phyloP scores from a whole-genome alignment of 2,329 filamentous ascomycete genomes.

The Raffaelea arxii region DNA sequence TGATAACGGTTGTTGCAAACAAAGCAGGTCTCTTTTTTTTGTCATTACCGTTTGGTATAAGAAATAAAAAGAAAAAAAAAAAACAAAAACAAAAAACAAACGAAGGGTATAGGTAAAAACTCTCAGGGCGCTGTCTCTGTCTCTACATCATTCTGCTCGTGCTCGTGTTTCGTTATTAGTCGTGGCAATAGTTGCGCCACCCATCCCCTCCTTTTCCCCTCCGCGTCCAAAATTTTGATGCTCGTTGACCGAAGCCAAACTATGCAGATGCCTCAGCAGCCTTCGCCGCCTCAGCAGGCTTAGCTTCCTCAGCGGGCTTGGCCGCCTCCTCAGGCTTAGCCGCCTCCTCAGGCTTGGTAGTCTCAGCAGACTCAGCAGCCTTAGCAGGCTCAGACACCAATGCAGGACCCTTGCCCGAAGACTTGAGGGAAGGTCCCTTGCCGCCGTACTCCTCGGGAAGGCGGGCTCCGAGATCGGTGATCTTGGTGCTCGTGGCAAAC shows the following conservation, averaged over 20 bases:
- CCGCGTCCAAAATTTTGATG: too few relatives aligned
- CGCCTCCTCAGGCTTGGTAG: neutral
- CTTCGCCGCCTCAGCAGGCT: neutral
- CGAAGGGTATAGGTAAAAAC: neutral
- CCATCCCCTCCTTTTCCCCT: too few relatives aligned
- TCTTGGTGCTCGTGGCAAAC: slow-evolving; percentile 40
- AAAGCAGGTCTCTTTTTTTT: too few relatives aligned
- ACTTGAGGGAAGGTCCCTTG: slow-evolving; percentile 34
- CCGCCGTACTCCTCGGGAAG: slow-evolving; percentile 76
- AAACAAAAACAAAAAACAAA: neutral
- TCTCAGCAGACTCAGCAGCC: neutral
- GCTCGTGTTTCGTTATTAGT: too few relatives aligned
- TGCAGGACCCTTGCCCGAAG: slow-evolving; percentile 15
- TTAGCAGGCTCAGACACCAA: slow-evolving; percentile 11
- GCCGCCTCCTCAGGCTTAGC: neutral
- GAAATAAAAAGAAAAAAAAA: neutral
- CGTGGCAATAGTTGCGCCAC: too few relatives aligned
- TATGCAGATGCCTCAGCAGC: too few relatives aligned
- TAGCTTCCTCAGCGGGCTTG: neutral
- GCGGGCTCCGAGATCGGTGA: slow-evolving; percentile 46
- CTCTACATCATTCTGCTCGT: neutral
- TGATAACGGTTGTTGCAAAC: too few relatives aligned
- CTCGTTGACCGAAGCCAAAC: too few relatives aligned
- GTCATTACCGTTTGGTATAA: too few relatives aligned
- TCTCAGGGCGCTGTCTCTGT: neutral